Evolutionary conservation across 2,329 filamentous ascomycete genomes (phyloP), one percentile per base, ranked within the genome.

Genomic region (Xylaria hypoxylon): DNA sequence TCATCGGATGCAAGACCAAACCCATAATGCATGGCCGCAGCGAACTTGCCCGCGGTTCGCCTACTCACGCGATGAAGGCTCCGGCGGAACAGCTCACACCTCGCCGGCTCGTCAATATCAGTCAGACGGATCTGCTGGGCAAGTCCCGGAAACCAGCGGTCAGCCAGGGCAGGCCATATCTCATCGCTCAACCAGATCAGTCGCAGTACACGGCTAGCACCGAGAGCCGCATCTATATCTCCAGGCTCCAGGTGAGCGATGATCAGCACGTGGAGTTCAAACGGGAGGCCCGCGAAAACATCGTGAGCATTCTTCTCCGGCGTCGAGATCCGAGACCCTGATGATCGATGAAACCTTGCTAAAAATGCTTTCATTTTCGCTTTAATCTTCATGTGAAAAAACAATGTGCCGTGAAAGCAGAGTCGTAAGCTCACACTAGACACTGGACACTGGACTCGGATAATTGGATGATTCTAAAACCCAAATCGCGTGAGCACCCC

Each of bases 211-310:
- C 68, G 72, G 24, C 71, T 74, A 7, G 70, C 70, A 22, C 58
- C 65, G 4, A 76, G 61, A 17, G 65, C 69, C 1, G 71, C 69
- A 5, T 70, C 65, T 44, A 77, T 53, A 19, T 76, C 75, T 3
- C 60, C 55, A 3, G 70, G 72, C n/a, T 69, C 72, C 17, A 77
- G 65, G 59, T 75, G 47, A 7, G 59, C 56, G 38, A 77, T 62
- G 19, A 77, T 66, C 24, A 75, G 64, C 22, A 72, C 58, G 56
- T 75, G 74, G 10, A 77, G 68, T 64, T 77, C 76, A 42, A 77
- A 72, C 0, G 76, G 76, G 15, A 77, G 73, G 22, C 73, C 68
- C 17, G 68, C 74, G 60, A 77, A 64, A 22, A 73, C 66, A 44
- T 76, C 73, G 28, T 51, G 62, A n/a, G 50, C 44, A 47, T 59